Percentiles rank a stretch among this genome's conserved stretches.
These are phyloP conservation scores for Talaromyces nanjingensis DNA, from an alignment of 495 filamentous ascomycete species.

Conservation along the genomic window DNA sequence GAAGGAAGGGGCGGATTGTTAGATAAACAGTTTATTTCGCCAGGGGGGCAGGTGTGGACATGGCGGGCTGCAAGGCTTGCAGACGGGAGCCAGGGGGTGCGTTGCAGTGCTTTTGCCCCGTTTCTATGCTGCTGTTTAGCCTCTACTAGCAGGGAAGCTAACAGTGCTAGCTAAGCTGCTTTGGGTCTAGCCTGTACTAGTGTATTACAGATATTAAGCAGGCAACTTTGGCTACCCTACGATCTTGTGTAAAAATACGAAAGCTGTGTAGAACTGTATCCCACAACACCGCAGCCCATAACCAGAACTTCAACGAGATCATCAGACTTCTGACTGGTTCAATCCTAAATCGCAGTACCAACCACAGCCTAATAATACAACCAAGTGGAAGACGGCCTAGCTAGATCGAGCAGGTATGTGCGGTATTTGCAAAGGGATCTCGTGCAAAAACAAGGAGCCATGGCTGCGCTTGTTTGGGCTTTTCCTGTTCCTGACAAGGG, in stretches of 20 bases:
- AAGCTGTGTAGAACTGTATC: background rate
- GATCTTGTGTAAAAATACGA: background rate
- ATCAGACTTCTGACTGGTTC: background rate
- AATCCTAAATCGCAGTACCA: background rate
- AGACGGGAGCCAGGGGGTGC: constrained; percentile 13
- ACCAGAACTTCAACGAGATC: no score
- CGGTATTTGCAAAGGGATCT: background rate
- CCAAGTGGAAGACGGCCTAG: background rate
- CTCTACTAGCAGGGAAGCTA: no score
- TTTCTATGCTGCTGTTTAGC: no score
- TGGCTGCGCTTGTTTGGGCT: constrained; percentile 13
- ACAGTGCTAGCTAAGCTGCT: no score
- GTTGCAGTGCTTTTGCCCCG: background rate
- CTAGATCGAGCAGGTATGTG: background rate
- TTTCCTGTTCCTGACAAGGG: constrained; percentile 25
- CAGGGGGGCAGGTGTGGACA: background rate
- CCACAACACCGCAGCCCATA: background rate
- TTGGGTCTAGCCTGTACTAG: no score
- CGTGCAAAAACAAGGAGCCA: background rate
- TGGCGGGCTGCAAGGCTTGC: background rate
- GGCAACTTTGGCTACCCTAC: no score
- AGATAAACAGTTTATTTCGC: constrained; percentile 12
- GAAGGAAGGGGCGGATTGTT: constrained; percentile 18
- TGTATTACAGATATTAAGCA: no score
- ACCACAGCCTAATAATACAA: background rate